Base-by-base conservation (phyloP, 805 yeast genomes). In the Candida silvicultrix region DNA sequence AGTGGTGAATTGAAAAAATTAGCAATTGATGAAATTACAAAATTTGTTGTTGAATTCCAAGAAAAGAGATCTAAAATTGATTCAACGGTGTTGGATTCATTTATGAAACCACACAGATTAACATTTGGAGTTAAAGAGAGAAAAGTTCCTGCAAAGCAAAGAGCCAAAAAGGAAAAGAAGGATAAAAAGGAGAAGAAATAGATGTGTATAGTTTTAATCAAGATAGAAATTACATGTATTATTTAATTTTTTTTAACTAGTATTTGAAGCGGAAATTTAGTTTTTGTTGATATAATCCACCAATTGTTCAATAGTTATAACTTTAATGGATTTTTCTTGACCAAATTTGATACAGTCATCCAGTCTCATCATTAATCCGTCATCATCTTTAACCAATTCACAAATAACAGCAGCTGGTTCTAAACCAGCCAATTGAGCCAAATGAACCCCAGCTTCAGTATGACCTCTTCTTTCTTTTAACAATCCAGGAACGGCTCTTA, bases 371-470 rank as follows among this genome's bases (percentile, higher is more conserved):
- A 94, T 94, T 52, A 85, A 71, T 1, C 99, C 99, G 59, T 94
- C 98, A 41, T 81, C 85, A 54, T 89, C 98, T 47, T 85, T 79
- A 21, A 94, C 98, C 55, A 94, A 72, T 69, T 94, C 99, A 65
- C 98, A 87, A 56, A 94, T 92, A 34, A 85, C 94, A 15, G 86
- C 95, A 2, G 89, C 99, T 2, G 94, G 95, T 51, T 78, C 78
- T 55, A 86, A 71, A 0, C 89, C 89, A 7, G 92, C 75, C 58
- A 90, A 71, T 58, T 70, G 69, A 61, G 96, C 83, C 52, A 94
- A 73, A 61, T 92, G 96, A 9, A 94, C 95, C 23, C 89, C 89
- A 16, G 99, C 98, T 69, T 94, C 99, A 11, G 99, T 94, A 64
- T 94, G 99, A 15, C 99, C 99, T 47, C 86, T 73, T 72, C 99